Evolutionary conservation across 139 green algal species (phyloP).

Genomic region (Asterochloris erici): DNA sequence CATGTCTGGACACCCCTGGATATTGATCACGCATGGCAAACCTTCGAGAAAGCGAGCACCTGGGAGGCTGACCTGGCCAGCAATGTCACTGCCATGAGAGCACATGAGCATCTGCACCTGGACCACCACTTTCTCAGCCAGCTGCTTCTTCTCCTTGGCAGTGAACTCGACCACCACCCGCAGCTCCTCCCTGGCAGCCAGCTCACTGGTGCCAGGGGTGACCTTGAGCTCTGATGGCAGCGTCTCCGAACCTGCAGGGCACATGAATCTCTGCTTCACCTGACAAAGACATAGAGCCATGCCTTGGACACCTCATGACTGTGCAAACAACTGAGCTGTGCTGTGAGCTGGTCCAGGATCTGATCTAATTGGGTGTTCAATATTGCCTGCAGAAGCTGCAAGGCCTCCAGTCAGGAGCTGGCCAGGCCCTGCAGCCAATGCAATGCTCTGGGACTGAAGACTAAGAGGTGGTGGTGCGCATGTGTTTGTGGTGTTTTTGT

Average conservation of each 20-base stretch:
- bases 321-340: too few species aligned
- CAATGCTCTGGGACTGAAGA: too few species aligned
- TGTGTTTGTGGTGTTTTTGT: too few species aligned
- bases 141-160: constrained; percentile 48
- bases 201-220: constrained; percentile 34
- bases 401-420: too few species aligned
- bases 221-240: constrained; percentile 59
- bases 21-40: background rate
- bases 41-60: background rate
- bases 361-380: too few species aligned
- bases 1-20: background rate
- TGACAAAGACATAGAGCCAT: too few species aligned
- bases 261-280: too few species aligned
- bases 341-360: too few species aligned
- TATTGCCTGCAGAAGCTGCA: too few species aligned
- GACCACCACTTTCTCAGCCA: constrained; percentile 47
- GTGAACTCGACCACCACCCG: constrained; percentile 58
- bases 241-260: constrained; percentile 12
- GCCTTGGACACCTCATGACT: too few species aligned
- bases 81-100: background rate
- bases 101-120: constrained; percentile 27
- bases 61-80: background rate
- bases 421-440: too few species aligned
- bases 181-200: constrained; percentile 42
- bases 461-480: too few species aligned